Evolutionary conservation across 768 basidiomycete genomes (phyloP), one percentile per base, ranked within the genome.

Genomic region (Termitomyces sp.): DNA sequence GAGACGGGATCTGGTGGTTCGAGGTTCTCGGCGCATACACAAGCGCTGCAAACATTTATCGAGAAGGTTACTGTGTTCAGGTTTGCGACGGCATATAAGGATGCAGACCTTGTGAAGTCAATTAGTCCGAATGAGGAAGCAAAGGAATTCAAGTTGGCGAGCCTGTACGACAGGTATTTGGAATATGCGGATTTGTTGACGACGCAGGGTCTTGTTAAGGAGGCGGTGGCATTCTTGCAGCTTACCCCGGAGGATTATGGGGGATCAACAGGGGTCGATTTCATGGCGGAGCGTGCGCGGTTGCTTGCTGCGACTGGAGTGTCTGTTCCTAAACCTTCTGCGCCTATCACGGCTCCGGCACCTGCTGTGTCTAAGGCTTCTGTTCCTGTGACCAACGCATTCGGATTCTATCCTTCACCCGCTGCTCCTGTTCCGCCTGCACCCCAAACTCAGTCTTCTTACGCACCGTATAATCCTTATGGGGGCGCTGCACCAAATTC

Each of bases 31-130:
- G 86, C 87, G 0, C 91, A 92, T 61, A 92, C 89, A 0, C 81
- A 86, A 28, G 93, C 94, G 2, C 73, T 99, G 43, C 96, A 98
- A 68, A 87, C 88, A 0, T 95, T 98, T 73, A 82, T 98, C 64
- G 97, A 98, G 74, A 98, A 98, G 73, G 94, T 98, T 24, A 87
- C 94, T 1, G 85, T 97, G 43, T 98, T 99, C 83, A 86, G 92
- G 51, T 78, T 83, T 49, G 97, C 96, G 0, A 90, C 91, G 49
- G 77, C 80, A 14, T 95, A 93, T 68, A 76, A 82, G 61, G 92
- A 94, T 65, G 71, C 73, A 16, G 94, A 95, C 60, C 77, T 98
- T 38, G 67, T 71, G 2, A 66, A 71, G 50, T 64, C 70, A 1
- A 59, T 72, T 0, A 68, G 77, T 2, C 68, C 71, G 10, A 73